Conservation (phyloP, 176 grass and related monocot genomes). For the Bolboschoenus planiculmis region DNA sequence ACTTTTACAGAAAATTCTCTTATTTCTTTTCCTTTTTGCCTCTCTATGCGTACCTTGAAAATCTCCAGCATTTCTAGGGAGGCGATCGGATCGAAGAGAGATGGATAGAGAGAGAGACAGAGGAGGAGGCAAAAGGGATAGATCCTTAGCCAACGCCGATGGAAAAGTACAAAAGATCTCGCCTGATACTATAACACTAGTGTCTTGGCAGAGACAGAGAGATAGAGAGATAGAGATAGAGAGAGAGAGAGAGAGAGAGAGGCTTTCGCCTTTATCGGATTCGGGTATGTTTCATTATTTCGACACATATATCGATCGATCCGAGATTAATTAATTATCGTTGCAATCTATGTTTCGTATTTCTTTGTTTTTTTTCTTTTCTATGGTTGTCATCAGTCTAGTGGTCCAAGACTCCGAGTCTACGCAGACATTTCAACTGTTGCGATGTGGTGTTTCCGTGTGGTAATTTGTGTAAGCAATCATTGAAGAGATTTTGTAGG, state of each 20-base stretch:
- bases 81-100: conserved; percentile 9
- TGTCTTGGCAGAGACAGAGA: too few species aligned
- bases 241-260: conserved; percentile 2
- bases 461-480: background rate
- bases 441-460: background rate
- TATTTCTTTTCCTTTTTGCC: background rate
- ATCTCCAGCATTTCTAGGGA: conserved; percentile 16
- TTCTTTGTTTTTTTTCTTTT: background rate
- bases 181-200: background rate
- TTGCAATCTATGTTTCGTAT: background rate
- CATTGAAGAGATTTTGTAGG: conserved; percentile 1
- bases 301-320: background rate
- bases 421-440: background rate
- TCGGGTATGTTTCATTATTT: conserved; percentile 3
- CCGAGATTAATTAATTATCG: background rate
- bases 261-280: conserved; percentile 10
- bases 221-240: background rate
- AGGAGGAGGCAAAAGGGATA: conserved; percentile 17
- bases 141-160: conserved; percentile 7
- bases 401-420: background rate
- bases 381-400: background rate
- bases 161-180: conserved; percentile 5
- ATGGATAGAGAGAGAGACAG: background rate
- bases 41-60: conserved; percentile 11
- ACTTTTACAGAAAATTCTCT: background rate